A percentile compares a stretch with the other conserved stretches of the same genome.
phyloP scores from a whole-genome alignment of 371 early-diverging fungal genomes.

The Sporodiniella umbellata region DNA sequence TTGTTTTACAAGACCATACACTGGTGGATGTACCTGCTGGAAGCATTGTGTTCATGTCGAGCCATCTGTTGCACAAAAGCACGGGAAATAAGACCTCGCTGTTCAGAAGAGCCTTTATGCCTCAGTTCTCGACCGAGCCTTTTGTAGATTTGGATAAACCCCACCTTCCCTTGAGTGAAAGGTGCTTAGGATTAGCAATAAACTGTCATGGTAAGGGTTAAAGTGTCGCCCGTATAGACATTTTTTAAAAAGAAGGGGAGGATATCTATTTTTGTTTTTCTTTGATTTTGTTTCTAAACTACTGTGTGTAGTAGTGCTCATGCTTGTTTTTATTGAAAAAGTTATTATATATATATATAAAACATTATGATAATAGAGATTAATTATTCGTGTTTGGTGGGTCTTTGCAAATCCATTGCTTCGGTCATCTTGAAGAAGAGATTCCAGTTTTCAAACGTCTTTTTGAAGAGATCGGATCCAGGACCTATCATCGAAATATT shows the following conservation, averaged over 20 bases:
- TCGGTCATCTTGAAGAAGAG: conserved; percentile 58
- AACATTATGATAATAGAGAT: too few relatives aligned
- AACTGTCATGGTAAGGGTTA: too few relatives aligned
- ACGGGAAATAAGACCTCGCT: conserved; percentile 30
- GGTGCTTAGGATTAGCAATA: conserved; percentile 3
- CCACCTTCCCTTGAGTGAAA: neutral
- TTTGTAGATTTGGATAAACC: neutral
- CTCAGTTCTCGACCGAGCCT: conserved; percentile 45
- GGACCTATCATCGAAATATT: conserved; percentile 34
- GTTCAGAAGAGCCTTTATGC: conserved; percentile 55
- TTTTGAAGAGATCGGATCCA: conserved; percentile 51
- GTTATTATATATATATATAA: too few relatives aligned
- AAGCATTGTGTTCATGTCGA: conserved; percentile 54
- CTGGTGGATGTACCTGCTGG: conserved; percentile 35
- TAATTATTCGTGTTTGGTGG: conserved; percentile 10
- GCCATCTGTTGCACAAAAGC: conserved; percentile 50
- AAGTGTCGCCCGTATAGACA: too few relatives aligned
- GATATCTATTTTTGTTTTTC: too few relatives aligned
- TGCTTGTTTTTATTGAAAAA: too few relatives aligned
- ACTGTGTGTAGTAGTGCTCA: too few relatives aligned
- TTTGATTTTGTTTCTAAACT: too few relatives aligned
- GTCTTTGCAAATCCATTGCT: conserved; percentile 19
- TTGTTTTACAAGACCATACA: conserved; percentile 4
- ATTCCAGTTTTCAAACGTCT: conserved; percentile 59
- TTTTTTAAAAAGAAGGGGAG: too few relatives aligned